Base-by-base conservation (phyloP, 768 basidiomycete genomes). In the Panaeolus papilionaceus region DNA sequence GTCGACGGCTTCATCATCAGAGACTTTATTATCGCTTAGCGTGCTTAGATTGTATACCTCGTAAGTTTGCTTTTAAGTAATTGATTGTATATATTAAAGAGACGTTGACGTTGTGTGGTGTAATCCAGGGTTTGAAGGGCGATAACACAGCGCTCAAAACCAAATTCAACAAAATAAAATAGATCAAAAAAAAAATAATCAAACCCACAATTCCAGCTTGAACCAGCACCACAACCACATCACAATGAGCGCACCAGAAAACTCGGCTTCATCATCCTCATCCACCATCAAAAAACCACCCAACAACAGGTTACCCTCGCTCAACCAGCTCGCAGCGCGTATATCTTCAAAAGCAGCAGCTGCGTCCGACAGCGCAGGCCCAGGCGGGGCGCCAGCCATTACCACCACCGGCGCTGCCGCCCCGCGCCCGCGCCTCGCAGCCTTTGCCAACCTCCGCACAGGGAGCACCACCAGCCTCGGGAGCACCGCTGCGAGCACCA, bases 251-350 rank as follows among this genome's bases (percentile, higher is more conserved):
- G 10, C 45, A 38, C 38, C 20, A 23, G 49, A 28, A 14, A n/a
- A 26, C 6, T 37, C 64, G n/a, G 20, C 26, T 3, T 44, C 68
- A 1, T 64, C 68, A 3, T 40, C 58, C 0, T 62, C 64, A 18
- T 68, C 68, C 9, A 66, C 64, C 18, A 42, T 54, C 10, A 58
- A 62, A 37, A 38, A 65, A 9, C 37, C 45, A n/a, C 26, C 62
- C 26, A 69, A 66, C n/a, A 69, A 66, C 33, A 87, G 92, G 26
- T 81, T 89, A 18, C 92, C 92, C 0, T 93, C 93, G 7, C 84
- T 94, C 14, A 91, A 92, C 79, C 91, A 93, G 77, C 88, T 94
- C 65, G 93, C 91, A 2, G 92, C 92, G 5, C 88, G 92, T 62
- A 92, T 93, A 76, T 87, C 83, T 72, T 79, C 84, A 63, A 87